Conservation (phyloP, 2,329 filamentous ascomycete species). For the Ceratocystiopsis brevicomis region DNA sequence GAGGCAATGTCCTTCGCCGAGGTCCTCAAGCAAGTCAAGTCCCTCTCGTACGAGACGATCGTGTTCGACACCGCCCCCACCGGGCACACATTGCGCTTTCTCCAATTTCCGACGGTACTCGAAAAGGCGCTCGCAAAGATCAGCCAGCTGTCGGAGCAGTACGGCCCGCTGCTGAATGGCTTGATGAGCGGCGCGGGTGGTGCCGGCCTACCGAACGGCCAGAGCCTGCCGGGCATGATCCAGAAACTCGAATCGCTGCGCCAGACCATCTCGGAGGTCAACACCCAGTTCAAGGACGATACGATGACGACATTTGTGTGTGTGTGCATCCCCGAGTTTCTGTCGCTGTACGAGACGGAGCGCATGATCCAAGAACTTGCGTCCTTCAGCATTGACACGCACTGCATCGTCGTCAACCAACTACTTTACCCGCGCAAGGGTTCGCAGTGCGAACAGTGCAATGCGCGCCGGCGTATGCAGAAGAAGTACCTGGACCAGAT, state of each 20-base stretch:
- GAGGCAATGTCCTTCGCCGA: slow-evolving; percentile 99
- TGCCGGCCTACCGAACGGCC: slow-evolving; percentile 59
- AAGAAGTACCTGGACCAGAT: slow-evolving; percentile 99
- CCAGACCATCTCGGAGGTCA: slow-evolving; percentile 87
- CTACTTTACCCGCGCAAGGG: slow-evolving; percentile 76
- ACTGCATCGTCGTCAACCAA: slow-evolving; percentile 96
- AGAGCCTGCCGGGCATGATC: slow-evolving; percentile 79
- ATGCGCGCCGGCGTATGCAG: slow-evolving; percentile 90
- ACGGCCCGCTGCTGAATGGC: slow-evolving; percentile 87
- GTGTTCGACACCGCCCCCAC: slow-evolving; percentile 98
- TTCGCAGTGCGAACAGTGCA: slow-evolving; percentile 86
- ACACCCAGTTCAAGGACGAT: slow-evolving; percentile 94
- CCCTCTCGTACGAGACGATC: slow-evolving; percentile 94
- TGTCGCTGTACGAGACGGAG: slow-evolving; percentile 94
- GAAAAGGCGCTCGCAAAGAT: slow-evolving; percentile 98
- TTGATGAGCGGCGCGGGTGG: slow-evolving; percentile 52
- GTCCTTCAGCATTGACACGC: slow-evolving; percentile 85
- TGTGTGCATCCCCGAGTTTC: slow-evolving; percentile 94
- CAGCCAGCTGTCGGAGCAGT: slow-evolving; percentile 81
- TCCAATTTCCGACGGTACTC: slow-evolving; percentile 93
- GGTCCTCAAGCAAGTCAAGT: slow-evolving; percentile 98
- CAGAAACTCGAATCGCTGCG: slow-evolving; percentile 87
- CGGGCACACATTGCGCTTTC: slow-evolving; percentile 92
- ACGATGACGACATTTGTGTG: slow-evolving; percentile 93
- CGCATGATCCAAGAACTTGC: slow-evolving; percentile 98